Percentiles rank a stretch among this genome's conserved stretches.
Conservation (phyloP, 2,329 filamentous ascomycete species). For the Apiospora hydei region DNA sequence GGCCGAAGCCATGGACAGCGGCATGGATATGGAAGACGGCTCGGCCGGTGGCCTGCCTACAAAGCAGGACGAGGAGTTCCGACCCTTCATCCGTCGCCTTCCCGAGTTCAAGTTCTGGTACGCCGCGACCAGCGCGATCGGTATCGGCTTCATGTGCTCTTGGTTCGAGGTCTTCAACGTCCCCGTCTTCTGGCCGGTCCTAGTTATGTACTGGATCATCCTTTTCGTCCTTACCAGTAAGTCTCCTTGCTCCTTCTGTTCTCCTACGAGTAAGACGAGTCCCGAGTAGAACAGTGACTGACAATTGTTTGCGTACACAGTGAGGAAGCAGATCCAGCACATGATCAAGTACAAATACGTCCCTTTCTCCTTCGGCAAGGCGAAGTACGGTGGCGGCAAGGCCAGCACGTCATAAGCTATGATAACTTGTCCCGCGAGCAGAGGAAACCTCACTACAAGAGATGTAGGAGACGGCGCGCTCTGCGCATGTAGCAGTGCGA, state of each 20-base stretch:
- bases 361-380: constrained; percentile 90
- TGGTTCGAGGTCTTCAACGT: constrained; percentile 97
- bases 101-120: constrained; percentile 99
- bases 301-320: constrained; percentile 53
- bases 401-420: constrained; percentile 54
- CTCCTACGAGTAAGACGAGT: constrained; percentile 25
- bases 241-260: constrained; percentile 46
- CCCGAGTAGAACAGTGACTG: neutral
- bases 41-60: constrained; percentile 83
- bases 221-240: constrained; percentile 93
- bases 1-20: constrained; percentile 87
- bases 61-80: constrained; percentile 97
- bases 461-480: neutral
- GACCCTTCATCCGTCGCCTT: constrained; percentile 92
- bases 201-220: constrained; percentile 99
- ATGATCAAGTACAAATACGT: constrained; percentile 99
- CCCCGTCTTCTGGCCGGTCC: constrained; percentile 97
- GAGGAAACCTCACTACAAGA: neutral
- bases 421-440: neutral
- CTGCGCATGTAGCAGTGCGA: neutral
- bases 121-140: constrained; percentile 85
- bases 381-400: constrained; percentile 71
- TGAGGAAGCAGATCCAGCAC: constrained; percentile 99
- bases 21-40: constrained; percentile 97
- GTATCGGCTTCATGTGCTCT: constrained; percentile 84